A percentile compares a stretch with the other conserved stretches of the same genome.
Conservation (phyloP, 805 yeast genomes). For the Wickerhamomyces subpelliculosus region DNA sequence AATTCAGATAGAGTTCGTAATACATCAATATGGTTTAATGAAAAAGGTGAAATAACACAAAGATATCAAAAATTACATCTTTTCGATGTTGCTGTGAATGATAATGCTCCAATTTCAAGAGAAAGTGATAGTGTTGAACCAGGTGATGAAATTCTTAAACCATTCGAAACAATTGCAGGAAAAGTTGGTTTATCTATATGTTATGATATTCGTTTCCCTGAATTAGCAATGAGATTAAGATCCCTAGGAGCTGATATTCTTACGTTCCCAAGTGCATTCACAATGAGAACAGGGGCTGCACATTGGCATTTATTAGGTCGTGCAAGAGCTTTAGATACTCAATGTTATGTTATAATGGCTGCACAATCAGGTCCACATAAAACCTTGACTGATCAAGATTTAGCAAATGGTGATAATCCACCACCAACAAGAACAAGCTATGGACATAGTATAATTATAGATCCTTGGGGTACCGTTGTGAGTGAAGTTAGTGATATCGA, state of each 20-base stretch:
- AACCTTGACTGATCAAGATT: conserved; percentile 32
- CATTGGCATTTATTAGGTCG: conserved; percentile 82
- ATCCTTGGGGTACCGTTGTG: conserved; percentile 83
- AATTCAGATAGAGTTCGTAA: conserved; percentile 50
- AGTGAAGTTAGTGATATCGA: conserved; percentile 46
- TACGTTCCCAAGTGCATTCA: conserved; percentile 89
- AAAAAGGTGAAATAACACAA: conserved; percentile 56
- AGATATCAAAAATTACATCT: conserved; percentile 82
- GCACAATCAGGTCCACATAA: conserved; percentile 70
- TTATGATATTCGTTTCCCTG: conserved; percentile 86
- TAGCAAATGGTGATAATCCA: conserved; percentile 16
- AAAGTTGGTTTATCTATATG: conserved; percentile 71
- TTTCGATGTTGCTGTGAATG: conserved; percentile 80
- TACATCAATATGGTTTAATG: conserved; percentile 63
- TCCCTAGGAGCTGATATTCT: conserved; percentile 67
- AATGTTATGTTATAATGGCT: conserved; percentile 80
- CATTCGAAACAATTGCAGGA: conserved; percentile 55
- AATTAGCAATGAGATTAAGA: conserved; percentile 59
- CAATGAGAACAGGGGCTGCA: conserved; percentile 82
- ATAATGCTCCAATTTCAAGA: conserved; percentile 76
- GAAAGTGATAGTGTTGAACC: conserved; percentile 71
- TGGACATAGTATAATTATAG: conserved; percentile 83
- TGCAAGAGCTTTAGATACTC: conserved; percentile 85
- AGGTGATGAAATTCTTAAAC: conserved; percentile 47
- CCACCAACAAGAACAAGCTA: conserved; percentile 52